phyloP scores from a whole-genome alignment of 805 yeast species.

The Suhomyces sp. region DNA sequence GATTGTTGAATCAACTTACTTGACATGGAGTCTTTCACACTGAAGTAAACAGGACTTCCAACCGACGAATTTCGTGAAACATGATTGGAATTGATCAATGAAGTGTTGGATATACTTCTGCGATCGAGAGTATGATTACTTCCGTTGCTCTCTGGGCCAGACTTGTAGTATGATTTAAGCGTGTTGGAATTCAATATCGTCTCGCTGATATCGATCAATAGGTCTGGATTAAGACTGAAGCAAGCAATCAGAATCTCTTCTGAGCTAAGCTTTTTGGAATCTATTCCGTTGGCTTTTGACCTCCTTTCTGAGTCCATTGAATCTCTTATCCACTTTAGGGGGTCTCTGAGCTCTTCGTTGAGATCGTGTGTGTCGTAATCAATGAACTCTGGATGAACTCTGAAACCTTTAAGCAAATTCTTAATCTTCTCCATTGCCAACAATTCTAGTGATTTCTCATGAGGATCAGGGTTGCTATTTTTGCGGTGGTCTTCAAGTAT shows the following conservation, averaged over 20 bases:
- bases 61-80: slow-evolving; percentile 21
- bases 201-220: slow-evolving; percentile 15
- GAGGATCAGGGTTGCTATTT: too few species aligned
- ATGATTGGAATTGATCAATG: slow-evolving; percentile 11
- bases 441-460: too few species aligned
- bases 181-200: not conserved
- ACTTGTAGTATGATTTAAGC: too few species aligned
- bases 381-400: slow-evolving; percentile 50
- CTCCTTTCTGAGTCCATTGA: too few species aligned
- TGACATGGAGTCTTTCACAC: slow-evolving; percentile 9
- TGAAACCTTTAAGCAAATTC: slow-evolving; percentile 30
- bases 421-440: too few species aligned
- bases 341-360: slow-evolving; percentile 21
- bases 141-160: not conserved
- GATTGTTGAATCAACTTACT: slow-evolving; percentile 7
- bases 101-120: not conserved
- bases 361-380: slow-evolving; percentile 24
- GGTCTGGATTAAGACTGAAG: slow-evolving; percentile 18
- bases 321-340: slow-evolving; percentile 20
- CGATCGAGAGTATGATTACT: too few species aligned
- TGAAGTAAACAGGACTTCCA: slow-evolving; percentile 22
- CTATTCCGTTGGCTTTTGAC: too few species aligned
- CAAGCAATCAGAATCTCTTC: slow-evolving; percentile 21
- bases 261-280: slow-evolving; percentile 12
- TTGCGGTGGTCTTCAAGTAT: too few species aligned